phyloP scores from a whole-genome alignment of 2,329 filamentous ascomycete species.

The Chrysoporthe austroafricana region DNA sequence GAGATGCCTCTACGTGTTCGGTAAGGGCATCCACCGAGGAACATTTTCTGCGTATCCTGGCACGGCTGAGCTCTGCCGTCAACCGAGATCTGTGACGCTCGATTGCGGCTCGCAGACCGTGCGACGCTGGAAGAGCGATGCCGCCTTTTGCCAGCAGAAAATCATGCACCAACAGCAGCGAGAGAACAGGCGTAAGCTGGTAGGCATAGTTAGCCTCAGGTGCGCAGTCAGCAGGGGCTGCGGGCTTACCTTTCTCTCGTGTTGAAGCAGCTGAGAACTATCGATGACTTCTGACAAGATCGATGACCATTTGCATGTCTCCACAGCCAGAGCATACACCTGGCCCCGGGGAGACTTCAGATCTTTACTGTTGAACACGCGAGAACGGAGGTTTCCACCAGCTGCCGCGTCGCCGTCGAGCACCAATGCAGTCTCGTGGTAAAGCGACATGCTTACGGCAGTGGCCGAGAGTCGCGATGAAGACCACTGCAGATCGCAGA shows the following conservation, averaged over 20 bases:
- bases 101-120: constrained; percentile 76
- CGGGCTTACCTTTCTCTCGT: constrained; percentile 77
- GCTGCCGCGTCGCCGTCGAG: constrained; percentile 65
- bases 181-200: constrained; percentile 79
- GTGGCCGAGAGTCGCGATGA: background rate
- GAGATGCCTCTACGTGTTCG: constrained; percentile 57
- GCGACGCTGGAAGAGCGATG: constrained; percentile 77
- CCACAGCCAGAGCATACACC: constrained; percentile 83
- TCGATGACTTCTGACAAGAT: constrained; percentile 91
- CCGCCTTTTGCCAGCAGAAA: constrained; percentile 80
- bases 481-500: background rate
- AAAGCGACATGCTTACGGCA: constrained; percentile 75
- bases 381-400: constrained; percentile 85
- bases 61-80: constrained; percentile 79
- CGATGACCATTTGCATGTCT: constrained; percentile 88
- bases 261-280: constrained; percentile 71
- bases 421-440: constrained; percentile 84
- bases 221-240: background rate
- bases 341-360: constrained; percentile 80
- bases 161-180: constrained; percentile 85
- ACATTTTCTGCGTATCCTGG: constrained; percentile 72
- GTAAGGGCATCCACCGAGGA: constrained; percentile 69
- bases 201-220: constrained; percentile 34
- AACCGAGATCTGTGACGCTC: constrained; percentile 83
- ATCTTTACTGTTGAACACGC: constrained; percentile 75